Conservation (phyloP, 2,329 filamentous ascomycete genomes). For the Tolypocladium pustulatum region DNA sequence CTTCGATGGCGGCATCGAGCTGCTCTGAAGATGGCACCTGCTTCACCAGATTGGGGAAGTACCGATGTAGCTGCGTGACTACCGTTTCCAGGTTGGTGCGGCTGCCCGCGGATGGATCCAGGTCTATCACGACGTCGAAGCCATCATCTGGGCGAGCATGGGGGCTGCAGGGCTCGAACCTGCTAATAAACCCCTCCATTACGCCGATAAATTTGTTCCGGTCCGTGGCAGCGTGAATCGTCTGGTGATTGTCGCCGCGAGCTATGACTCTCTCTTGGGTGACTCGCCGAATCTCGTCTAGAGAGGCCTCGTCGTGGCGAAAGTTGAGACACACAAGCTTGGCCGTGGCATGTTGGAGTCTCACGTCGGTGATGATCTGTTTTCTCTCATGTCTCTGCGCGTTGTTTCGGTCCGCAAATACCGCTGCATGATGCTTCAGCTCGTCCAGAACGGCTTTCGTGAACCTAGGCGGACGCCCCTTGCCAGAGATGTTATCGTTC, state of each 20-base stretch:
- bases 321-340: slow-evolving; percentile 82
- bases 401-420: slow-evolving; percentile 91
- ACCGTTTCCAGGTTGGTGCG: slow-evolving; percentile 77
- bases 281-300: slow-evolving; percentile 61
- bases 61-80: slow-evolving; percentile 58
- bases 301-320: slow-evolving; percentile 67
- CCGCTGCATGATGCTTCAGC: slow-evolving; percentile 56
- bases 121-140: slow-evolving; percentile 77
- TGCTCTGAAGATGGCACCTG: slow-evolving; percentile 61
- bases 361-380: slow-evolving; percentile 76
- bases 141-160: slow-evolving; percentile 61
- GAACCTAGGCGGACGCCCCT: slow-evolving; percentile 68
- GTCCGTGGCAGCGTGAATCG: slow-evolving; percentile 76
- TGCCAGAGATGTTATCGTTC: slow-evolving; percentile 88
- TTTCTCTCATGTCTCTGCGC: slow-evolving; percentile 78
- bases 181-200: slow-evolving; percentile 86
- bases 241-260: slow-evolving; percentile 94
- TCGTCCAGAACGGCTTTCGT: slow-evolving; percentile 57
- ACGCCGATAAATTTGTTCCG: slow-evolving; percentile 69
- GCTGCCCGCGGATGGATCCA: slow-evolving; percentile 69
- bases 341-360: slow-evolving; percentile 48
- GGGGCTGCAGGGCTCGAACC: slow-evolving; percentile 70
- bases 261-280: slow-evolving; percentile 71
- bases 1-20: slow-evolving; percentile 69
- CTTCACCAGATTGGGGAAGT: slow-evolving; percentile 67